These are phyloP conservation scores for Sideroxylon spinosum DNA, from an alignment of 179 eudicot species.

Conservation along the genomic window DNA sequence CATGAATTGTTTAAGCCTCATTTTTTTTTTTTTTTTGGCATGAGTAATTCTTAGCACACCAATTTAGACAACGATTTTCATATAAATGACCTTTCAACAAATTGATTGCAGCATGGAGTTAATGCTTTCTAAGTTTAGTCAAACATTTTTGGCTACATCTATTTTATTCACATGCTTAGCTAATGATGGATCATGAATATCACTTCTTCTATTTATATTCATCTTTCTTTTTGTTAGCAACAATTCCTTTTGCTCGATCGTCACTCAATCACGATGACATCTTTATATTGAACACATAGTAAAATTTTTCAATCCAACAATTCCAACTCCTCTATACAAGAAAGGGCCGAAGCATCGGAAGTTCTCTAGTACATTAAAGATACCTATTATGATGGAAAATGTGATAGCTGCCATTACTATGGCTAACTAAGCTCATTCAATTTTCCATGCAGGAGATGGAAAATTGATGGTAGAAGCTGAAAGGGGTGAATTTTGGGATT, in stretches of 20 bases:
- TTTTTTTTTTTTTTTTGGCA: too few species aligned
- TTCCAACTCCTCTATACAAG: slow-evolving; percentile 89
- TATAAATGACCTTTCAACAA: too few species aligned
- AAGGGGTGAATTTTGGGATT: slow-evolving; percentile 94
- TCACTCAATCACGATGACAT: slow-evolving; percentile 81
- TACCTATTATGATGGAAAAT: slow-evolving; percentile 86
- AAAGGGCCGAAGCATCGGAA: slow-evolving; percentile 93
- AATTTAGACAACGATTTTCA: too few species aligned
- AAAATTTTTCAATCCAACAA: slow-evolving; percentile 94
- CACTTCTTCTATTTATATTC: not conserved
- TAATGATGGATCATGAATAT: slow-evolving; percentile 5
- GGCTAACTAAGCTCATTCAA: slow-evolving; percentile 13
- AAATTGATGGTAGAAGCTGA: slow-evolving; percentile 92
- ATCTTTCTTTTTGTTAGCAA: not conserved
- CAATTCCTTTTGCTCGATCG: slow-evolving; percentile 90
- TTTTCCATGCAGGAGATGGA: slow-evolving; percentile 69
- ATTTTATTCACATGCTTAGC: not conserved
- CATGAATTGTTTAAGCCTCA: too few species aligned
- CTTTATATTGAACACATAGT: too few species aligned
- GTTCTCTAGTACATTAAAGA: slow-evolving; percentile 93
- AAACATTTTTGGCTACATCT: slow-evolving; percentile 33
- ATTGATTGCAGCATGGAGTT: too few species aligned
- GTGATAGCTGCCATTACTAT: slow-evolving; percentile 54
- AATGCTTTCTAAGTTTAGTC: too few species aligned
- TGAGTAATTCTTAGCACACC: too few species aligned